Conservation (phyloP, 768 basidiomycete genomes). For the Crepidotus variabilis region DNA sequence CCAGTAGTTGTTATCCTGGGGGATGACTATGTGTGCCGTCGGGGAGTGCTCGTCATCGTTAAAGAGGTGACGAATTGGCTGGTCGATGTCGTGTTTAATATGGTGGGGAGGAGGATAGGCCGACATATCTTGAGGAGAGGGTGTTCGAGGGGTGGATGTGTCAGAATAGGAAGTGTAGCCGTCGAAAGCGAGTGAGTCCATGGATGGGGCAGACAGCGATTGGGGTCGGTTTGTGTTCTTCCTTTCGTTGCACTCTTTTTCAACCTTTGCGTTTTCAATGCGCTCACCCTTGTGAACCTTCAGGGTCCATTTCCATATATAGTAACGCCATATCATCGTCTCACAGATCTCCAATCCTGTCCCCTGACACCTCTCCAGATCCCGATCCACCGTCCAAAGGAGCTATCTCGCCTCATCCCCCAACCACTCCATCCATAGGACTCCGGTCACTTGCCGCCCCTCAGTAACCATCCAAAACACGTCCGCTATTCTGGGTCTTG, state of each 20-base stretch:
- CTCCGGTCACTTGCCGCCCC: slow-evolving; percentile 27
- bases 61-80: slow-evolving; percentile 47
- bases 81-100: slow-evolving; percentile 30
- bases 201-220: slow-evolving; percentile 16
- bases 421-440: background rate
- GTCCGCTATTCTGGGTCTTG: slow-evolving; percentile 26
- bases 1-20: slow-evolving; percentile 30
- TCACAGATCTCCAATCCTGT: background rate
- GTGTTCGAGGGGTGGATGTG: slow-evolving; percentile 69
- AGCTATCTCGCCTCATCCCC: slow-evolving; percentile 22
- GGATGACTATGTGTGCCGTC: slow-evolving; percentile 35
- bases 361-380: background rate
- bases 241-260: background rate
- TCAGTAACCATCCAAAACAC: slow-evolving; percentile 16
- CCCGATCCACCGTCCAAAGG: slow-evolving; percentile 16
- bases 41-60: slow-evolving; percentile 40
- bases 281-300: background rate
- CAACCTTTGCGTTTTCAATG: slow-evolving; percentile 12
- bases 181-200: slow-evolving; percentile 54
- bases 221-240: slow-evolving; percentile 10
- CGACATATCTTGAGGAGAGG: slow-evolving; percentile 50
- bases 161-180: slow-evolving; percentile 63
- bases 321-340: slow-evolving; percentile 1
- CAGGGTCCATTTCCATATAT: background rate
- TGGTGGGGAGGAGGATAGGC: slow-evolving; percentile 19